Conservation (phyloP, 306 rosid genomes). For the Neltuma alba region DNA sequence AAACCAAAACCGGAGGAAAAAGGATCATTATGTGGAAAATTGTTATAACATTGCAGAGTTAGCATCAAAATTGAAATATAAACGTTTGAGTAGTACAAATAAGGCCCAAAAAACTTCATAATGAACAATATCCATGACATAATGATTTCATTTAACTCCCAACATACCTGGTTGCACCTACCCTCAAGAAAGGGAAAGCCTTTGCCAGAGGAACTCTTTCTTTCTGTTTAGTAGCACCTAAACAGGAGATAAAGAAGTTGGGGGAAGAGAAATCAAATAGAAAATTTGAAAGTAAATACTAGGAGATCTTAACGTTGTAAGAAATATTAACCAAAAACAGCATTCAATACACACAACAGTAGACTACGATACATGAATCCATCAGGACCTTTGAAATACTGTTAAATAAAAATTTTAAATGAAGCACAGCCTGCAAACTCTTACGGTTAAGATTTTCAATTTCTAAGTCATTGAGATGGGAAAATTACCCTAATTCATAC, state of each 20-base stretch:
- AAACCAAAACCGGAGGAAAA: constrained; percentile 8
- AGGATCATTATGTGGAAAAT: constrained; percentile 5
- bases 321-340: constrained; percentile 9
- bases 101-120: constrained; percentile 4
- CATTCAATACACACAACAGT: background rate
- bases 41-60: background rate
- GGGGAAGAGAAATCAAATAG: constrained; percentile 9
- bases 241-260: constrained; percentile 25
- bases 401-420: background rate
- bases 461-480: constrained; percentile 16
- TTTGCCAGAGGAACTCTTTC: constrained; percentile 90
- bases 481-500: background rate
- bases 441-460: background rate
- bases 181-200: constrained; percentile 79
- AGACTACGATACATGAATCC: background rate
- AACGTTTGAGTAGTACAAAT: background rate
- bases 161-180: constrained; percentile 84
- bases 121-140: constrained; percentile 8
- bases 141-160: background rate
- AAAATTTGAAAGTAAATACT: constrained; percentile 16
- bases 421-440: constrained; percentile 16
- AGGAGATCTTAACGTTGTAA: constrained; percentile 7
- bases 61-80: constrained; percentile 1
- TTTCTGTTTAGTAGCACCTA: constrained; percentile 85
- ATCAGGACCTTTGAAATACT: constrained; percentile 5